Evolutionary conservation across 2,329 filamentous ascomycete genomes (phyloP), one percentile per base, ranked within the genome.

Genomic region (Chaetomiaceae sp.): DNA sequence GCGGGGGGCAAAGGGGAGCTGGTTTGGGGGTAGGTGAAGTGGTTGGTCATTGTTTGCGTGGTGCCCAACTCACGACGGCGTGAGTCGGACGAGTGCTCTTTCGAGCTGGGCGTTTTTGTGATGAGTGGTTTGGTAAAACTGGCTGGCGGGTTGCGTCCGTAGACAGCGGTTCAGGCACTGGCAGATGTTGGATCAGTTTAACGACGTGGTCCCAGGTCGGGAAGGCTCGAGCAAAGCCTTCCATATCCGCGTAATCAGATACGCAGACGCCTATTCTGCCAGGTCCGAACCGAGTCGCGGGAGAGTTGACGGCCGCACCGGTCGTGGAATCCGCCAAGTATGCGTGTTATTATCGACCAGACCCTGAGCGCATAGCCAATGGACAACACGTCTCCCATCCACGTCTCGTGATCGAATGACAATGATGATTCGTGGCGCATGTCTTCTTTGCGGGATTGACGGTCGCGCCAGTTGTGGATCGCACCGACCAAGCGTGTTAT

Each of bases 161-260:
- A 39, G 19, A 32, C 34, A 27, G 40, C 18, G 37, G 14, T 20
- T 22, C 27, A 32, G 41, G 48, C 41, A 40, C 19, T 42, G 29
- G 20, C 36, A 15, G 41, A 29, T 35, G 29, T 6, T n/a, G 47
- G 39, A 50, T 38, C 47, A 50, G 47, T 52, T 52, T 52, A 45
- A 48, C 50, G 50, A 52, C 50, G 41, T 52, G 42, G 32, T 50
- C 47, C 47, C 27, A 47, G 50, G 50, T 52, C 50, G 50, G 41
- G 33, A 41, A 34, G 29, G 10, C 12, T 32, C 11, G 7, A n/a
- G 14, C 12, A n/a, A 32, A 7, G 7, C 4, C 14, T 32, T 14
- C 9, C 9, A n/a, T n/a, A 24, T 24, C 22, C 22, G 22, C 22
- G 22, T 24, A 24, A 24, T 24, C 22, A 24, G 22, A 24, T 24